A percentile compares a stretch with the other conserved stretches of the same genome.
Evolutionary conservation across 495 filamentous ascomycete genomes (phyloP).

Genomic region (Aspergillus wentii): DNA sequence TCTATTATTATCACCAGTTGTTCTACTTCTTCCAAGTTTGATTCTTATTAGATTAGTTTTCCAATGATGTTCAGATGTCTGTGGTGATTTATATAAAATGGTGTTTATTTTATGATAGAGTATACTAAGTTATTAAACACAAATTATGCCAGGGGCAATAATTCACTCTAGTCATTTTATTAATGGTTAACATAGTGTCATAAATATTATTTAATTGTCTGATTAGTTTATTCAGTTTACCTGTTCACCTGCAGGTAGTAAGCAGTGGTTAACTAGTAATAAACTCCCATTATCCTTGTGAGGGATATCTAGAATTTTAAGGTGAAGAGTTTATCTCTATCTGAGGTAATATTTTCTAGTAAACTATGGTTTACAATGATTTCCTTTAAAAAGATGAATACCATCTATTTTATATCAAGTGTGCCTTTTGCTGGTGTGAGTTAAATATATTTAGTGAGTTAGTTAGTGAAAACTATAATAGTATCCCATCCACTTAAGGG

Average conservation of each 20-base stretch:
- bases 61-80: too few relatives aligned
- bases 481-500: constrained; percentile 3
- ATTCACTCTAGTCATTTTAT: background rate
- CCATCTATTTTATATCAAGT: constrained; percentile 1
- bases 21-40: background rate
- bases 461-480: constrained; percentile 4
- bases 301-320: background rate
- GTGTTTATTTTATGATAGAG: too few relatives aligned
- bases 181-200: constrained; percentile 1
- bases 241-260: background rate
- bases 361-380: constrained; percentile 1
- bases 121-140: too few relatives aligned
- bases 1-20: too few relatives aligned
- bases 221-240: background rate
- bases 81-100: background rate
- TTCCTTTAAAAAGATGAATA: background rate
- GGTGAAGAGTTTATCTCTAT: constrained; percentile 1
- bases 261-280: background rate
- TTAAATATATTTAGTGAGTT: constrained; percentile 2
- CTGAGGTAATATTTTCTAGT: background rate
- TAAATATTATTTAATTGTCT: background rate
- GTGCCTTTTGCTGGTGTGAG: constrained; percentile 2
- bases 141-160: too few relatives aligned
- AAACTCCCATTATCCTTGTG: background rate
- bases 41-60: too few relatives aligned